Percentiles rank a stretch among this genome's conserved stretches.
These are phyloP conservation scores for Russula sp. DNA, from an alignment of 768 basidiomycete species.

Conservation along the genomic window DNA sequence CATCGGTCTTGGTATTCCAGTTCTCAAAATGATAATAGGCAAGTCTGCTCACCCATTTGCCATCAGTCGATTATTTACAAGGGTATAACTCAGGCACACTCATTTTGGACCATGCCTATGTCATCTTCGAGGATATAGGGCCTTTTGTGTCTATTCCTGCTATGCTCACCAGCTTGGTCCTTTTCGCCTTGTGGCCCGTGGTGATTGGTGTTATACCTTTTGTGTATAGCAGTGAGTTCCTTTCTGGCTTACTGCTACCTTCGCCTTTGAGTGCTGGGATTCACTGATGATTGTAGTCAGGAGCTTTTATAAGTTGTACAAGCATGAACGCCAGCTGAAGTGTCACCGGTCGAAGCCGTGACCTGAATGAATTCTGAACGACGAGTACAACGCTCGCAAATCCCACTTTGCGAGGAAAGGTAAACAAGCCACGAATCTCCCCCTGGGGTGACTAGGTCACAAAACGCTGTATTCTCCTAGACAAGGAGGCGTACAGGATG, in stretches of 20 bases:
- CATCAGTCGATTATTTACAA: not conserved
- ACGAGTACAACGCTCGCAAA: too few relatives aligned
- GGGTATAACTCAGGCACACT: not conserved
- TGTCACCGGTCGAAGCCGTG: too few relatives aligned
- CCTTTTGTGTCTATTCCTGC: constrained; percentile 34
- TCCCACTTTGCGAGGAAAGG: too few relatives aligned
- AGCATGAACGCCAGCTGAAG: constrained; percentile 24
- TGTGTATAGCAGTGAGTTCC: constrained; percentile 36
- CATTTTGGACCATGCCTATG: not conserved
- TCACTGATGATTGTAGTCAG: constrained; percentile 20
- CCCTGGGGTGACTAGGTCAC: too few relatives aligned
- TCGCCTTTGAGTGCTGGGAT: not conserved
- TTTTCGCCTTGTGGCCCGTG: constrained; percentile 28
- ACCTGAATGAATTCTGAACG: too few relatives aligned
- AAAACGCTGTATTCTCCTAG: too few relatives aligned
- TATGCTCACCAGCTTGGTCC: constrained; percentile 25
- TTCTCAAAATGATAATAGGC: not conserved
- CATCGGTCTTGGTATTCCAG: constrained; percentile 25
- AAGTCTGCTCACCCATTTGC: not conserved
- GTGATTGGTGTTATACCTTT: constrained; percentile 25
- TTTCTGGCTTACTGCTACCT: not conserved
- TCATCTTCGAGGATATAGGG: constrained; percentile 35
- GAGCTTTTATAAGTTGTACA: constrained; percentile 26
- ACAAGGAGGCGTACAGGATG: too few relatives aligned
- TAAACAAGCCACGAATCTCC: too few relatives aligned